These are phyloP conservation scores for Dactylorhiza incarnata DNA, from an alignment of 106 monocot species.

Conservation along the genomic window DNA sequence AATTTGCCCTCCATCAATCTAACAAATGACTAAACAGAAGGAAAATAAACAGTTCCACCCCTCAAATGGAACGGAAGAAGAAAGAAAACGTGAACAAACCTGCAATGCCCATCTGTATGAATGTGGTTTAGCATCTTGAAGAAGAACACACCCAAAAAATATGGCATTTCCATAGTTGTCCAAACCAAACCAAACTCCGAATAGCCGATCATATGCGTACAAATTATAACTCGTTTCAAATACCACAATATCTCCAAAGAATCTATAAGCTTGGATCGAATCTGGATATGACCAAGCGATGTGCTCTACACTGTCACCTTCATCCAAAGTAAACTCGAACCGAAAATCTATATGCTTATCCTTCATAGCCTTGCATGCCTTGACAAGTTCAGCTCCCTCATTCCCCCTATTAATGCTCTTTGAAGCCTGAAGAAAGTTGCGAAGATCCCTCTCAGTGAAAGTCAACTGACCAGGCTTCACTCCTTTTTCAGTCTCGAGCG, in stretches of 20 bases:
- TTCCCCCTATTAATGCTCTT: conserved; percentile 63
- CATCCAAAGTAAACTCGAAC: conserved; percentile 55
- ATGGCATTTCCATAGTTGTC: conserved; percentile 71
- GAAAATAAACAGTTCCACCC: background rate
- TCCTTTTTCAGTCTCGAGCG: conserved; percentile 60
- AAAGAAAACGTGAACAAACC: conserved; percentile 22
- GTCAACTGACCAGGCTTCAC: conserved; percentile 38
- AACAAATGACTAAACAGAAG: conserved; percentile 46
- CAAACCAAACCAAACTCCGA: conserved; percentile 79
- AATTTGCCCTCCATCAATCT: conserved; percentile 55
- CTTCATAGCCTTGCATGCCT: conserved; percentile 57
- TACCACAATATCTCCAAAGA: conserved; percentile 71
- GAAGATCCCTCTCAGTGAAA: conserved; percentile 74
- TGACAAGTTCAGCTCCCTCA: conserved; percentile 67
- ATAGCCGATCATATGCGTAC: conserved; percentile 60
- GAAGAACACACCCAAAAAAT: conserved; percentile 61
- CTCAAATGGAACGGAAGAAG: background rate
- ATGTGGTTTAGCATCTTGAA: conserved; percentile 49
- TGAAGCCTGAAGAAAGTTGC: conserved; percentile 73
- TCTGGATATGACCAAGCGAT: conserved; percentile 69
- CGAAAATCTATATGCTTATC: conserved; percentile 44
- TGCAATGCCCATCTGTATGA: conserved; percentile 74
- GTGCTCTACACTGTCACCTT: conserved; percentile 42
- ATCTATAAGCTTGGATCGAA: conserved; percentile 48
- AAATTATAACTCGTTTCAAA: conserved; percentile 68